Evolutionary conservation across 441 rosid genomes (phyloP), one percentile per base, ranked within the genome.

Genomic region (Erysimum pusillum): DNA sequence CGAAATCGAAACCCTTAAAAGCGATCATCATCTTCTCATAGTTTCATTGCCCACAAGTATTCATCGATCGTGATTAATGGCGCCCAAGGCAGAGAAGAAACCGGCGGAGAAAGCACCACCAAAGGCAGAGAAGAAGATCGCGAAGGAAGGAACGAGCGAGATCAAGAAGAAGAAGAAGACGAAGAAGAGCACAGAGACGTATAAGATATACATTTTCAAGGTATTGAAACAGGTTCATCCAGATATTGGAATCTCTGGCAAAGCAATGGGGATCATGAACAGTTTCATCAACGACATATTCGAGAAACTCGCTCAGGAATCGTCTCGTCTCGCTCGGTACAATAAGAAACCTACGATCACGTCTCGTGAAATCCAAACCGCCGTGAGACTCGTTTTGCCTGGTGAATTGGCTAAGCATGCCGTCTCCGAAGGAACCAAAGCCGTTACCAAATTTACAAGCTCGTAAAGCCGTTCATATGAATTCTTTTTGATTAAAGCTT

Each of bases 201-300:
- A 87, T 78, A 87, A 87, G 84, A 87, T 87, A 80, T 85, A 85
- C 73, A 87, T 87, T 4, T 87, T 87, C 83, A 87, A 87, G 87
- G 90, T 83, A 45, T 58, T 85, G 74, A 85, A 85, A 31, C 86
- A 83, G 61, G 84, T 83, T 1, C 84, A 83, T 7, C 86, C 83
- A 0, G 86, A 80, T 1, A 77, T 80, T 39, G 83, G 86, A 34
- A 83, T 83, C 67, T 83, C 76, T 0, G 65, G 76, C 14, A 72
- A 72, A 53, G 76, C 76, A 7, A 72, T 72, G 76, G 76, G 76
- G 28, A 72, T 72, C 0, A 72, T 72, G 76, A 63, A 63, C 54
- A 73, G 77, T 44, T 73, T 73, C 63, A 73, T 73, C 22, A 62
- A 72, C 14, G 69, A 72, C 3, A 72, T 72, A 2, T 73, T 73